Base-by-base conservation (phyloP, 768 basidiomycete species). In the Aureoboletus auriporus region DNA sequence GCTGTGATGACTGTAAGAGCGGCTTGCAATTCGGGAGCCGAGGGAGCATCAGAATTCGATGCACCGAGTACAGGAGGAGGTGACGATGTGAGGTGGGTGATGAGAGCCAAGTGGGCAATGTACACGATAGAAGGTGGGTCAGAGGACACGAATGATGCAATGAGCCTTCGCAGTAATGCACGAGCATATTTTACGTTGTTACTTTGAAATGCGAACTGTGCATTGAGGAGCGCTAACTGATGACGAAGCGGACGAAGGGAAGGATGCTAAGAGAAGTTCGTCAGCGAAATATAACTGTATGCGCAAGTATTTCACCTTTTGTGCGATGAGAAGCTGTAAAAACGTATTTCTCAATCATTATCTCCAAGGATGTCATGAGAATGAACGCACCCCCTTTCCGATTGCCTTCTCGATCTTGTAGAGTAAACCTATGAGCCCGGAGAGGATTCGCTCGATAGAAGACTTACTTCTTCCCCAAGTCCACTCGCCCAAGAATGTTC, bases 301-400 rank as follows among this genome's bases (percentile, higher is more conserved):
- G 49, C 49, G 33, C 35, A 8, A 9, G 0, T n/a, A 4, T 47
- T 68, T 26, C 61, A 84, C 84, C 68, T 82, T 83, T 61, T 82
- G 79, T 0, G 83, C 71, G 47, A 86, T 72, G 30, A 77, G 60
- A 10, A 78, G 65, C 80, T 81, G 38, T 35, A 51, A 33, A 39
- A 30, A 27, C 40, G 39, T 45, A 47, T 40, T 13, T 28, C 13
- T 52, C 35, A 56, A 23, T 23, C 20, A 23, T 23, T 23, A 23
- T 23, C 20, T 23, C 20, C 20, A 23, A 23, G 20, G 20, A 27
- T 42, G 20, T 44, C 12, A 33, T 20, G 17, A 42, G 33, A 53
- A 33, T 38, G 3, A 2, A 74, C 85, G 65, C 50, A 89, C 85
- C 47, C 83, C 86, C 68, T 84, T 85, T 13, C 78, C 79, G 13